Conservation (phyloP, 371 early-diverging fungal genomes). For the Apophysomyces sp. region DNA sequence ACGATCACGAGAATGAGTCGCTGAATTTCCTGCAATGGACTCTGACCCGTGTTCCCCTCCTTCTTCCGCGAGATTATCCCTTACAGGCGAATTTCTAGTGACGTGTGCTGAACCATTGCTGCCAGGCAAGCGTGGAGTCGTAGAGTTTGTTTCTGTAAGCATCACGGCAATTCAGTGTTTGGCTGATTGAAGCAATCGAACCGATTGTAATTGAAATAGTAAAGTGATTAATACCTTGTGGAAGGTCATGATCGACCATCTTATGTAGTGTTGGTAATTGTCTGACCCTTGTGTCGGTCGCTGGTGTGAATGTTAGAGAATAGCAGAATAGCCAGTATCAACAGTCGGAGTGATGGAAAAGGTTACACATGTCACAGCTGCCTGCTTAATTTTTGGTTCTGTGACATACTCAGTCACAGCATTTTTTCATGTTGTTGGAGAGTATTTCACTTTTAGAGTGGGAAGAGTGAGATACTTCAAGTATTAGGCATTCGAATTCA, state of each 20-base stretch:
- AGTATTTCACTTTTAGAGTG: no score
- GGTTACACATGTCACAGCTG: no score
- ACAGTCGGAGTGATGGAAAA: no score
- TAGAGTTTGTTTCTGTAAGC: not conserved
- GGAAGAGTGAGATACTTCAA: no score
- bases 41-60: not conserved
- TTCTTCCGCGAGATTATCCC: not conserved
- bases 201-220: not conserved
- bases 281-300: not conserved
- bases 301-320: not conserved
- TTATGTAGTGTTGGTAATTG: not conserved
- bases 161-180: not conserved
- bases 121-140: not conserved
- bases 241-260: slow-evolving; percentile 1
- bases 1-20: not conserved
- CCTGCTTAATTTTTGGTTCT: no score
- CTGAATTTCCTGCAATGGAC: not conserved
- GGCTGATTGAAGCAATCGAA: not conserved
- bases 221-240: not conserved
- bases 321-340: no score
- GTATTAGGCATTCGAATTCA: no score
- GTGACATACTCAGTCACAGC: no score
- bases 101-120: not conserved
- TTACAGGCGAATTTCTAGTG: not conserved
- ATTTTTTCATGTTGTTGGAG: no score